A percentile compares a stretch with the other conserved stretches of the same genome.
Evolutionary conservation across 2,329 filamentous ascomycete species (phyloP).

Genomic region (Neurospora sp.): DNA sequence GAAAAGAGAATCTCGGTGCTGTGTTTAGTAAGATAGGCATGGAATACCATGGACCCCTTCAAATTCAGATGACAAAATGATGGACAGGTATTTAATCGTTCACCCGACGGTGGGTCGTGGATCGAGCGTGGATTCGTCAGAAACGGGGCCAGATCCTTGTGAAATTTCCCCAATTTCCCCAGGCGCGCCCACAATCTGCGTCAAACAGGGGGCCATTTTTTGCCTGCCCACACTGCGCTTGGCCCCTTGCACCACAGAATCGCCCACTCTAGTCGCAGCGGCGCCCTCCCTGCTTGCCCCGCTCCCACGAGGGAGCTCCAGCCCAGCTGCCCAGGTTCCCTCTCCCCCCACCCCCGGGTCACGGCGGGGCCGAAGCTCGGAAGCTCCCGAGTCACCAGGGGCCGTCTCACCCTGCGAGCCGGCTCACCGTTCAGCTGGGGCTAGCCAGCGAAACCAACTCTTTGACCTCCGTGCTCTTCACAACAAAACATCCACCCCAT

Average conservation of each 20-base stretch:
- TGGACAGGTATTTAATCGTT: neutral
- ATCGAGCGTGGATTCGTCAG: neutral
- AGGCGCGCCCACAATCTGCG: neutral
- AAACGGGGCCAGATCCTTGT: neutral
- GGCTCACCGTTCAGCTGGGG: neutral
- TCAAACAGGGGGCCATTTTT: neutral
- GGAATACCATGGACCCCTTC: neutral
- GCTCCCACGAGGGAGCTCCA: neutral
- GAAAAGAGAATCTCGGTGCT: neutral
- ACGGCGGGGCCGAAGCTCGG: neutral
- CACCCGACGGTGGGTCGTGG: neutral
- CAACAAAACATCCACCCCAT: neutral
- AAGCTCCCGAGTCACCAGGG: neutral
- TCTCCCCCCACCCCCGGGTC: neutral
- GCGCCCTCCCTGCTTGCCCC: neutral
- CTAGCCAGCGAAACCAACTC: neutral
- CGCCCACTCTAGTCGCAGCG: neutral
- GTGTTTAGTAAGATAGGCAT: neutral
- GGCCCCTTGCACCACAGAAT: neutral
- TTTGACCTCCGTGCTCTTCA: neutral
- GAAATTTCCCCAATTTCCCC: neutral
- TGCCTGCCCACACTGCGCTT: neutral
- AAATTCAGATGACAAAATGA: neutral
- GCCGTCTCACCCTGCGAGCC: neutral
- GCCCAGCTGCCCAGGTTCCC: neutral